A percentile compares a stretch with the other conserved stretches of the same genome.
Evolutionary conservation across 2,329 filamentous ascomycete species (phyloP).

Genomic region (Fusarium newnesense): DNA sequence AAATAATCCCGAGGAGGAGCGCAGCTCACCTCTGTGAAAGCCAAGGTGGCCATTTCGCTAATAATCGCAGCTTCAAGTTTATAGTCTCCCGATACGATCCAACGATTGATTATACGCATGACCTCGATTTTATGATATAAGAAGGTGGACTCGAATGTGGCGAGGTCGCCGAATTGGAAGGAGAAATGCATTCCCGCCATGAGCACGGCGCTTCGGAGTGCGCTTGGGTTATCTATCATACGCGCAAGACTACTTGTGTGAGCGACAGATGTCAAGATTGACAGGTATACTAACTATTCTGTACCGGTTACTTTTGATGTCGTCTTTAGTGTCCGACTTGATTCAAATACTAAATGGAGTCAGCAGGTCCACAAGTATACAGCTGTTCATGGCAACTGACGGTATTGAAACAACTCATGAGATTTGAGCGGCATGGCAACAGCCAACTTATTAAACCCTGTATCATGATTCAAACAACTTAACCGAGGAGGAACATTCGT

Average conservation of each 20-base stretch:
- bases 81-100: neutral
- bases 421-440: conserved; percentile 13
- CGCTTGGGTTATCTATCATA: neutral
- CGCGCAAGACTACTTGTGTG: neutral
- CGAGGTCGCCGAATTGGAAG: conserved; percentile 3
- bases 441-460: conserved; percentile 4
- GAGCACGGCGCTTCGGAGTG: conserved; percentile 1
- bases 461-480: neutral
- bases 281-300: neutral
- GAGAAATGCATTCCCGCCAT: conserved; percentile 21
- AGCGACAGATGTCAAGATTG: accelerated
- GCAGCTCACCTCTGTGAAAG: conserved; percentile 4
- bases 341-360: neutral
- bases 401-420: conserved; percentile 20
- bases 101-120: conserved; percentile 5
- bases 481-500: neutral
- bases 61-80: neutral
- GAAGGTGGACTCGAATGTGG: conserved; percentile 3
- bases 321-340: neutral
- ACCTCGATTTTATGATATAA: conserved; percentile 15
- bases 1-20: accelerated
- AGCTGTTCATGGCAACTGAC: neutral
- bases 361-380: neutral
- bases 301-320: neutral
- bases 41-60: conserved; percentile 9